Conservation (phyloP, 73 alveolate species). For the Paramecium tetraurelia region DNA sequence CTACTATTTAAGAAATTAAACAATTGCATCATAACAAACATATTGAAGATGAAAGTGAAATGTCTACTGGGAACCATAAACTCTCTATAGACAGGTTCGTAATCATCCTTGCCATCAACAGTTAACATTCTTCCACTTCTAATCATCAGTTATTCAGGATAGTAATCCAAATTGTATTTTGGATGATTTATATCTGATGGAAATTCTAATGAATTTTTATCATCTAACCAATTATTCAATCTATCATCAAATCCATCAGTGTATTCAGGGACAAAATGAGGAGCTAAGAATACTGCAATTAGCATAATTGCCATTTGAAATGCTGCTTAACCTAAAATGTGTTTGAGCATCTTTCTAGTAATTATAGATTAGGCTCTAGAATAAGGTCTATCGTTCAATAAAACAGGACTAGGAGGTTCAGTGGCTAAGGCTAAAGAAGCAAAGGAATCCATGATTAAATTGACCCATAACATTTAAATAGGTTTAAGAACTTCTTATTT, state of each 20-base stretch:
- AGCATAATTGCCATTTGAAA: slow-evolving; percentile 79
- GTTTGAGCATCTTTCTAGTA: slow-evolving; percentile 91
- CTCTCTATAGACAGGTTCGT: slow-evolving; percentile 62
- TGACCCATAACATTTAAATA: slow-evolving; percentile 87
- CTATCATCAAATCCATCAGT: slow-evolving; percentile 61
- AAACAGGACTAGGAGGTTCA: slow-evolving; percentile 89
- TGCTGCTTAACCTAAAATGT: slow-evolving; percentile 81
- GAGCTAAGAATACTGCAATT: slow-evolving; percentile 72
- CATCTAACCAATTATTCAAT: neutral
- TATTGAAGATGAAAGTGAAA: slow-evolving; percentile 86
- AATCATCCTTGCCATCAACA: slow-evolving; percentile 71
- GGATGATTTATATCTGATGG: slow-evolving; percentile 26
- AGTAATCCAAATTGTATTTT: slow-evolving; percentile 9
- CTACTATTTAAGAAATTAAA: slow-evolving; percentile 87
- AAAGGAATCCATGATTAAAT: slow-evolving; percentile 93
- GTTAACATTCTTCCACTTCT: slow-evolving; percentile 67
- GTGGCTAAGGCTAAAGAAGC: slow-evolving; percentile 96
- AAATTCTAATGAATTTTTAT: neutral
- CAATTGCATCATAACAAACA: slow-evolving; percentile 81
- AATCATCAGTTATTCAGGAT: neutral
- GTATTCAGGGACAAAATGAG: slow-evolving; percentile 82
- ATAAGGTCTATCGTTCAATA: slow-evolving; percentile 83
- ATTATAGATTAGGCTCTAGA: slow-evolving; percentile 88
- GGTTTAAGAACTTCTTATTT: slow-evolving; percentile 87
- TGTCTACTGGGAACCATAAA: slow-evolving; percentile 84